phyloP scores from a whole-genome alignment of 1,139 yeast species.

The Kodamaea anthophila region DNA sequence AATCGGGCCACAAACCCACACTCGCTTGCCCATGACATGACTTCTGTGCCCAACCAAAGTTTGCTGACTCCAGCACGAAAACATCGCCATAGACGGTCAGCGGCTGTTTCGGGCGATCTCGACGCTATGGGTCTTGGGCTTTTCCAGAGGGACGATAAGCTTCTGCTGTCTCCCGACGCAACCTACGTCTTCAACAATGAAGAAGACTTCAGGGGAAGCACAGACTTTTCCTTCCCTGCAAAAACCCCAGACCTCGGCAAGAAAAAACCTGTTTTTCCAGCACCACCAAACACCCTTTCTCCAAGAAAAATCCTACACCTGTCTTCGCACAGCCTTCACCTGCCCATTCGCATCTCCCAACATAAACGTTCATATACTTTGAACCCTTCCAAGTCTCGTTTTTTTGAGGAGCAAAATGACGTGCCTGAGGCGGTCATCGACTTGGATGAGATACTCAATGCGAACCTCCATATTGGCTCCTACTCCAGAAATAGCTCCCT shows the following conservation, averaged over 20 bases:
- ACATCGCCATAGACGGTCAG: conserved; percentile 65
- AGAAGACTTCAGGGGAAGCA: conserved; percentile 22
- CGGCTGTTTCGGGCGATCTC: conserved; percentile 71
- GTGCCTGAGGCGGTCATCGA: conserved; percentile 58
- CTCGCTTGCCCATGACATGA: conserved; percentile 8
- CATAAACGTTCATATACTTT: conserved; percentile 17
- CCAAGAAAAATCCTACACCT: conserved; percentile 9
- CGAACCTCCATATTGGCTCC: conserved; percentile 26
- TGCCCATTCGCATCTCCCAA: conserved; percentile 29
- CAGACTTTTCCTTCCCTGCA: conserved; percentile 29
- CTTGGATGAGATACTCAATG: conserved; percentile 51
- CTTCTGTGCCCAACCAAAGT: conserved; percentile 11
- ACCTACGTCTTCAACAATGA: conserved; percentile 25
- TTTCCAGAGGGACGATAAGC: too few species aligned
- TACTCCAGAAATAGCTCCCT: conserved; percentile 9
- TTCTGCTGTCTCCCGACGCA: conserved; percentile 1
- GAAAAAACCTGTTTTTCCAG: conserved; percentile 6
- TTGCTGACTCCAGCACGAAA: conserved; percentile 20
- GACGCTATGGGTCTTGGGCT: conserved; percentile 42
- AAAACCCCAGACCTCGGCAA: conserved; percentile 14
- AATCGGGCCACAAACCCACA: too few species aligned
- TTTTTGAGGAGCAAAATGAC: conserved; percentile 34
- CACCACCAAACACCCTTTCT: conserved; percentile 10
- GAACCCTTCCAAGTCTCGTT: conserved; percentile 16
- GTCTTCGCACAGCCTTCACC: conserved; percentile 20